Base-by-base conservation (phyloP, 2,329 filamentous ascomycete species). In the Periglandula ipomoeae region DNA sequence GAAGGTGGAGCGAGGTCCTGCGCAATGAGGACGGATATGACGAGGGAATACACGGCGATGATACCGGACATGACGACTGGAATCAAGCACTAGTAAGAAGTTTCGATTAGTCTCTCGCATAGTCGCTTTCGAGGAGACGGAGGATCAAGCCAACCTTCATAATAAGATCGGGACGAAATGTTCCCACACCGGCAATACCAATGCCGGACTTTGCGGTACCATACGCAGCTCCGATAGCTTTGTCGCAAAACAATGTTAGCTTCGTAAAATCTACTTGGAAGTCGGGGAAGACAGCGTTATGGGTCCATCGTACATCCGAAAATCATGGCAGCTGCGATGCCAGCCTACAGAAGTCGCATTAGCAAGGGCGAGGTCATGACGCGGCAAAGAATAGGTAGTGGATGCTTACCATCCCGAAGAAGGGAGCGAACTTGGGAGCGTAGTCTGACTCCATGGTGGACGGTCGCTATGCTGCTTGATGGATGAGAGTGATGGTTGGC, bases 61-160 rank as follows among this genome's bases (percentile, higher is more conserved):
- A 98, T 98, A 81, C 93, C 93, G 59, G 93, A 95, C 93, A 98
- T 98, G 74, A 98, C 84, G 56, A 93, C 87, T 54, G 87, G 87
- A 58, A 91, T 90, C 47, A 91, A 73, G 50, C 85, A 90, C 86
- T 89, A 7, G 17, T 19, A 19, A 3, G 26, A 11, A 24, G 6
- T 24, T 11, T 22, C 9, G 4, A 3, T 44, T 38, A 26, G 15
- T 13, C 17, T 17, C 8, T 23, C 19, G 22, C 15, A 20, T n/a
- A 27, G 27, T 24, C 9, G 23, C 23, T 30, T 7, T 5, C 35
- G 4, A 10, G 22, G 15, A 20, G 13, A 15, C 9, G 11, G 5
- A 11, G 23, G 9, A 22, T 4, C n/a, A 10, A 22, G 13, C 49
- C 32, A 69, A 85, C 86, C 83, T 93, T 94, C 87, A 94, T 93